Evolutionary conservation across 345 rosid genomes (phyloP).

Genomic region (Eucalyptus marginata): DNA sequence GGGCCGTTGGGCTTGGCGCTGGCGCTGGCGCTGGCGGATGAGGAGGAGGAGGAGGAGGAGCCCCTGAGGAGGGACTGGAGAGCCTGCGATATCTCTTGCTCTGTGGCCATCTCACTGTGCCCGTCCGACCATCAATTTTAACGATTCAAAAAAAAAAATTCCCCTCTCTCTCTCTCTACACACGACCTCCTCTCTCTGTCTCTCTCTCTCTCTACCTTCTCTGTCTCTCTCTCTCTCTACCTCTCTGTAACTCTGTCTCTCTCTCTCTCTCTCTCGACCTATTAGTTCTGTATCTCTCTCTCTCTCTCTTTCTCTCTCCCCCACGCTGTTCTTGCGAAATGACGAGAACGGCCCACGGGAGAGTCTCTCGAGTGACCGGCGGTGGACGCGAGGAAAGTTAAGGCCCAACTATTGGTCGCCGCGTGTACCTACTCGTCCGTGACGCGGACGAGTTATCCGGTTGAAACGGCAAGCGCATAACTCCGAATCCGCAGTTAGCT

Average conservation of each 20-base stretch:
- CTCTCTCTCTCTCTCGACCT: not conserved
- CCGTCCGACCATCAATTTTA: not conserved
- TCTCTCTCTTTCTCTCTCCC: not conserved
- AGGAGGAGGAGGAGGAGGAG: not conserved
- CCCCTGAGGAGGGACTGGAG: slow-evolving; percentile 11
- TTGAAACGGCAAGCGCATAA: not conserved
- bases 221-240: not conserved
- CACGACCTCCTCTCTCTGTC: not conserved
- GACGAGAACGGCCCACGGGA: not conserved
- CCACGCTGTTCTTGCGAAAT: not conserved
- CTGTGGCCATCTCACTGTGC: slow-evolving; percentile 2
- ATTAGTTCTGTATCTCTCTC: not conserved
- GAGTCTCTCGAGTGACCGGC: not conserved
- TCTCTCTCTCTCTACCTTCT: not conserved
- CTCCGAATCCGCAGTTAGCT: not conserved
- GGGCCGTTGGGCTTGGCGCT: not conserved
- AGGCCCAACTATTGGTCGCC: not conserved
- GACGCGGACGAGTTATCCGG: not conserved
- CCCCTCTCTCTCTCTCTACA: not conserved
- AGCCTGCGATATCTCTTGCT: slow-evolving; percentile 14
- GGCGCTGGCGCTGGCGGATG: not conserved
- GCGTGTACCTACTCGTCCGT: not conserved
- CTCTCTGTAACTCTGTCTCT: not conserved
- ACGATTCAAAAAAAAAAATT: not conserved
- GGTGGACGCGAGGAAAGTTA: not conserved